Base-by-base conservation (phyloP, 257 asterid genomes). In the Penstemon eatonii region DNA sequence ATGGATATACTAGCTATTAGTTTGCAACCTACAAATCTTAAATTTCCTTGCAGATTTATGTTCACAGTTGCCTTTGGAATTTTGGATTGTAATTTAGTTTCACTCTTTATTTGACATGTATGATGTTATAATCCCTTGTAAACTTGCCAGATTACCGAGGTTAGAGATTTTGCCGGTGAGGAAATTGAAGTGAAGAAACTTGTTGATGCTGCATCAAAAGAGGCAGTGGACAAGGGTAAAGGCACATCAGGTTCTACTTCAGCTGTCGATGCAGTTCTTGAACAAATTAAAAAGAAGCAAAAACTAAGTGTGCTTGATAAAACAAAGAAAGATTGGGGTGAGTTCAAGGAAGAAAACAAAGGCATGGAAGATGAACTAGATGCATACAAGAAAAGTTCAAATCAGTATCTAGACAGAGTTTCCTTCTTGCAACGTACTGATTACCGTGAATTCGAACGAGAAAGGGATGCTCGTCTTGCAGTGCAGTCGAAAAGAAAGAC, bases 251-350 rank as follows among this genome's bases (percentile, higher is more conserved):
- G 86, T 42, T 37, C 91, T 33, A 11, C 82, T 47, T 91, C 95
- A 56, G 96, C 96, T 7, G 96, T 91, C 46, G 98, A 91, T 61
- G 91, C 86, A 33, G 76, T 89, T 67, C 85, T 92, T 61, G 98
- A 92, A 66, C 98, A 92, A 76, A 89, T 92, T 4, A 92, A 79
- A 68, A 89, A 92, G 96, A 92, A 92, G 71, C 86, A 81, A 15
- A 92, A 87, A 75, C 92, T 92, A 3, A 89, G 94, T 41, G 98
- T 89, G 15, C 95, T 92, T 18, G 98, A 92, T 56, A 92, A 92
- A 86, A 84, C 98, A 13, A 92, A 87, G 82, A 87, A 84, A 77
- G 98, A 89, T 77, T 92, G 98, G 96, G 96, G 91, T 6, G 98
- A 86, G 81, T 92, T 77, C 85, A 92, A 92, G 83, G 98, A 74